These are phyloP conservation scores for Houttuynia cordata DNA, from an alignment of 164 flowering plant species.

Conservation along the genomic window DNA sequence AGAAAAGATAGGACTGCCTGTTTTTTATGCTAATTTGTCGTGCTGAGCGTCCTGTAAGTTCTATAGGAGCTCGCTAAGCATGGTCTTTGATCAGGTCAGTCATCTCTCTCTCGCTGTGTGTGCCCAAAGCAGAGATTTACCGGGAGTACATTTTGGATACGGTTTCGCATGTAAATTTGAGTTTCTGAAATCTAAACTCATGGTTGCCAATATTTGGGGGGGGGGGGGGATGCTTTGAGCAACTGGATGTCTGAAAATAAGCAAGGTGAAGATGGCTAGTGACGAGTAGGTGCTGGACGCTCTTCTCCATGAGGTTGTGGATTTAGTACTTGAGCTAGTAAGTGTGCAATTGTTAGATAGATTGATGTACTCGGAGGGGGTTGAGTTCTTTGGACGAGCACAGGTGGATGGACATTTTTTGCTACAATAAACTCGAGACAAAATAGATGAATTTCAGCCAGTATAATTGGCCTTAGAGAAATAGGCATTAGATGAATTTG, in stretches of 20 bases:
- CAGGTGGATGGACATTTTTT: constrained; percentile 52
- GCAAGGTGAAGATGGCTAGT: constrained; percentile 26
- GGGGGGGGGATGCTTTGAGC: neutral
- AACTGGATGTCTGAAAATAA: neutral
- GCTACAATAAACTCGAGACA: constrained; percentile 69
- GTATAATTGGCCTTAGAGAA: no score
- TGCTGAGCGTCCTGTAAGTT: no score
- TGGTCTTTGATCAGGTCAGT: no score
- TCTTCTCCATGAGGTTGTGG: constrained; percentile 58
- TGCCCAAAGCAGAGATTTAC: neutral
- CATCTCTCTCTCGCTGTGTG: neutral
- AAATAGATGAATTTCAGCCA: no score
- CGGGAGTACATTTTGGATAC: neutral
- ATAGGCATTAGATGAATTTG: no score
- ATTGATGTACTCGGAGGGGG: constrained; percentile 32
- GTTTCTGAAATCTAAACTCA: neutral
- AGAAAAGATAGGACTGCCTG: no score
- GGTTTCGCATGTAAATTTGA: neutral
- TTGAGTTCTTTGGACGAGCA: constrained; percentile 44
- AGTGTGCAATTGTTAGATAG: constrained; percentile 3
- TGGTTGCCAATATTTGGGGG: neutral
- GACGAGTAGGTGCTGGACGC: constrained; percentile 42
- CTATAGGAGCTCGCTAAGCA: no score
- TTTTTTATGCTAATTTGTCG: no score
- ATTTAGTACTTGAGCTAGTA: constrained; percentile 36